These are phyloP conservation scores for Cubamyces lactineus DNA, from an alignment of 768 basidiomycete genomes.

Conservation along the genomic window DNA sequence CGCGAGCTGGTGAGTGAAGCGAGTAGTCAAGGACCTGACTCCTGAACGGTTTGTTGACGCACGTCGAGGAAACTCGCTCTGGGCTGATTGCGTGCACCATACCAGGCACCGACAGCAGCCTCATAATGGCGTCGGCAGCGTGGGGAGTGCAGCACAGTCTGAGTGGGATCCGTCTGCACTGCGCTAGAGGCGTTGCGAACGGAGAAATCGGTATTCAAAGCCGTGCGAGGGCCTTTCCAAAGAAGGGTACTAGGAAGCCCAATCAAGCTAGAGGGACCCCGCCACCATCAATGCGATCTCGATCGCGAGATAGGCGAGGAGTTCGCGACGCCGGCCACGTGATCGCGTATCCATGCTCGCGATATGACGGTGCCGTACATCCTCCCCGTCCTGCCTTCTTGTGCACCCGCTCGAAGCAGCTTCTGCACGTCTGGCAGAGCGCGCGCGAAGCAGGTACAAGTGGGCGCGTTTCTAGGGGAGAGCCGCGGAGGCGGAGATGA, in stretches of 20 bases:
- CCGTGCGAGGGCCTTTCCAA: constrained; percentile 5
- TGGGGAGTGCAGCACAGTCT: no score
- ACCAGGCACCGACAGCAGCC: no score
- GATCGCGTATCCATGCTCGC: constrained; percentile 20
- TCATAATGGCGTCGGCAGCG: no score
- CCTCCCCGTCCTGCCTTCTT: neutral
- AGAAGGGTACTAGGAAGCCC: constrained; percentile 4
- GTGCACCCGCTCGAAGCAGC: neutral
- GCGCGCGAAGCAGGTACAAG: neutral
- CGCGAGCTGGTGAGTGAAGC: no score
- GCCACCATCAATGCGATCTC: constrained; percentile 14
- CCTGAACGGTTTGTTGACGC: no score
- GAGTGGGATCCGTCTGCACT: no score
- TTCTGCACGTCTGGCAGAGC: neutral
- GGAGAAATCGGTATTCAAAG: constrained; percentile 4
- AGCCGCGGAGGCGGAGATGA: constrained; percentile 4
- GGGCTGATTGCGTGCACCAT: no score
- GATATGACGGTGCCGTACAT: neutral
- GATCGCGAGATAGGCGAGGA: constrained; percentile 18
- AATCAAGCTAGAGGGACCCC: neutral
- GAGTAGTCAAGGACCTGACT: no score
- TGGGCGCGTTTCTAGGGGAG: neutral
- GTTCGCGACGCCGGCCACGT: constrained; percentile 15
- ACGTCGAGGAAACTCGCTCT: no score
- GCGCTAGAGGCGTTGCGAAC: neutral